These are phyloP conservation scores for Wickerhamiella kurtzmanii DNA, from an alignment of 805 yeast species.

Conservation along the genomic window DNA sequence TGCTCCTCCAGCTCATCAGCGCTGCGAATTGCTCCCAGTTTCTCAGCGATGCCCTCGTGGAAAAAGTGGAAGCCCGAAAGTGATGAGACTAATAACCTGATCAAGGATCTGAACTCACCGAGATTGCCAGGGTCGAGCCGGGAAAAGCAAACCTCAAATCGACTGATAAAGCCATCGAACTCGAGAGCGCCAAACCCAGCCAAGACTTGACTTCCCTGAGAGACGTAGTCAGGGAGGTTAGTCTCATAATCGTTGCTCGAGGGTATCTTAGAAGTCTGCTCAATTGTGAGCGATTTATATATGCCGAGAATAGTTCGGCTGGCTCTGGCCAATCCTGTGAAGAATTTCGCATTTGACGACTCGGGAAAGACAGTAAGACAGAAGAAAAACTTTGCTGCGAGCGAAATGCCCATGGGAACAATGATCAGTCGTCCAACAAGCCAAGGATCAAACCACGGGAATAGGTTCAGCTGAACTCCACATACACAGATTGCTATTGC, in stretches of 20 bases:
- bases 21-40: background rate
- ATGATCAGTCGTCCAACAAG: slow-evolving; percentile 9
- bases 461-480: slow-evolving; percentile 3
- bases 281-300: background rate
- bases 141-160: slow-evolving; percentile 17
- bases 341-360: slow-evolving; percentile 18
- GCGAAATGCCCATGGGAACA: slow-evolving; percentile 18
- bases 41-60: slow-evolving; percentile 6
- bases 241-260: background rate
- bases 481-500: slow-evolving; percentile 12
- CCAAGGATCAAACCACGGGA: slow-evolving; percentile 11
- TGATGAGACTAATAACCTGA: slow-evolving; percentile 9
- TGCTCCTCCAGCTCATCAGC: background rate
- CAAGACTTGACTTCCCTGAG: background rate
- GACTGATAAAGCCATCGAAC: slow-evolving; percentile 7
- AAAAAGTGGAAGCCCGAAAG: slow-evolving; percentile 14
- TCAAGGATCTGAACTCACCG: slow-evolving; percentile 16
- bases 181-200: slow-evolving; percentile 7
- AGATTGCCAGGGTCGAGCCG: slow-evolving; percentile 20
- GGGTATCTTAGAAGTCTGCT: background rate
- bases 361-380: slow-evolving; percentile 18
- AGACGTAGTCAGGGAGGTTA: background rate
- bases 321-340: slow-evolving; percentile 4
- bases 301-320: slow-evolving; percentile 6
- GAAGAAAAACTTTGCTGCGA: slow-evolving; percentile 13